Evolutionary conservation across 441 rosid genomes (phyloP).

Genomic region (Erodium texanum): DNA sequence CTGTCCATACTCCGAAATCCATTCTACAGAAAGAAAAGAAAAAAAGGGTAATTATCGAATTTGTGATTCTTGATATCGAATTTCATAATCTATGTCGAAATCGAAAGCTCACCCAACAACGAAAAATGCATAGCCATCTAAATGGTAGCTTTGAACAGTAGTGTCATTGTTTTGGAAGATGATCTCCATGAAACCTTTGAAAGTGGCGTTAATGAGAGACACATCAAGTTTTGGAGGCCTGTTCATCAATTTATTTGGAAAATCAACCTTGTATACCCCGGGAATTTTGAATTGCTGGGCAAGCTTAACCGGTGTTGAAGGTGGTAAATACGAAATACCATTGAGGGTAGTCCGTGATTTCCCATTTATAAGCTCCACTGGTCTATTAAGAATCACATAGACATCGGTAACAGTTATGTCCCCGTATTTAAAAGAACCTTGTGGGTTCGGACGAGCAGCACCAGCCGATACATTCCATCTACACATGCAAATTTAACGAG

Average conservation of each 20-base stretch:
- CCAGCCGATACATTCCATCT: constrained; percentile 68
- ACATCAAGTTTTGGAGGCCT: constrained; percentile 50
- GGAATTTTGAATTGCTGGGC: constrained; percentile 54
- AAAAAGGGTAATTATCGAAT: not conserved
- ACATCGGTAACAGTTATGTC: constrained; percentile 39
- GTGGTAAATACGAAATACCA: constrained; percentile 40
- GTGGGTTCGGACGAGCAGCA: constrained; percentile 68
- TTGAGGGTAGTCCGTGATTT: constrained; percentile 58
- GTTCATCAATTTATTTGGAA: constrained; percentile 4
- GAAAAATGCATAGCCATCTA: constrained; percentile 58
- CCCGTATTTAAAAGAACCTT: constrained; percentile 68
- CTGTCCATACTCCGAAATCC: constrained; percentile 23
- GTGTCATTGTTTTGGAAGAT: constrained; percentile 49
- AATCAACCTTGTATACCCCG: constrained; percentile 39
- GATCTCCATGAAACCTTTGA: constrained; percentile 43
- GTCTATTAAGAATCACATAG: constrained; percentile 35
- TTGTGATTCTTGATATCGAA: not conserved
- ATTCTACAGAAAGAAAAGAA: constrained; percentile 30
- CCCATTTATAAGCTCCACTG: constrained; percentile 33
- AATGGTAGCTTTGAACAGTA: constrained; percentile 55
- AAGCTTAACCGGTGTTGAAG: constrained; percentile 55
- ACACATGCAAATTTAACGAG: too few species aligned
- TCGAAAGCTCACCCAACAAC: constrained; percentile 50
- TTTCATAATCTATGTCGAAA: too few species aligned
- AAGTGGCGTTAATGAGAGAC: constrained; percentile 52